These are phyloP conservation scores for Bryoglossum gracile DNA, from an alignment of 495 filamentous ascomycete species.

Conservation along the genomic window DNA sequence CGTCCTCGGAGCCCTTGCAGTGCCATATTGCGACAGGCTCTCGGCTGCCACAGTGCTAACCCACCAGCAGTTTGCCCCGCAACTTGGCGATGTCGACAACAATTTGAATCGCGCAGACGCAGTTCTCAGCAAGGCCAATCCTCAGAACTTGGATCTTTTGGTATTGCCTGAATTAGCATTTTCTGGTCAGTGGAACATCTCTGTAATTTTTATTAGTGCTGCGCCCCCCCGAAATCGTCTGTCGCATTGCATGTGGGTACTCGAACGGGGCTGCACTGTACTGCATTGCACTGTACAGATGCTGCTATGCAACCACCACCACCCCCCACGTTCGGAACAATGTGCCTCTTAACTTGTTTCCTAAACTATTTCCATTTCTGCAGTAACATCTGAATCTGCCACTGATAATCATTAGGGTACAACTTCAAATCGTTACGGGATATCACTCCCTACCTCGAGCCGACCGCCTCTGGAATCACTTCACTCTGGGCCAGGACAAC, in stretches of 20 bases:
- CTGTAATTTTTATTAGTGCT: no score
- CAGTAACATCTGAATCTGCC: neutral
- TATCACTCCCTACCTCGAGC: conserved; percentile 78
- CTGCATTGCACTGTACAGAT: no score
- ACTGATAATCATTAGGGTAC: conserved; percentile 56
- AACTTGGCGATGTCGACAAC: conserved; percentile 63
- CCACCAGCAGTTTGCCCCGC: conserved; percentile 51
- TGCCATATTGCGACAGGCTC: no score
- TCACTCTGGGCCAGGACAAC: conserved; percentile 72
- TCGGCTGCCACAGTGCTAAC: neutral
- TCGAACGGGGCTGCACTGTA: no score
- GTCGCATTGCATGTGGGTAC: no score
- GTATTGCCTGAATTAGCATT: conserved; percentile 87
- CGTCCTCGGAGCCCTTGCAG: no score
- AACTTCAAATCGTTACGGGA: conserved; percentile 76
- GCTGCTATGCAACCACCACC: no score
- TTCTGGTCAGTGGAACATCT: conserved; percentile 66
- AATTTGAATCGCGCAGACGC: conserved; percentile 71
- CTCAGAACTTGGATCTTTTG: conserved; percentile 56
- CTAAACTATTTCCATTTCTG: no score
- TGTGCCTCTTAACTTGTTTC: no score
- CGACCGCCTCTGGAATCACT: conserved; percentile 61
- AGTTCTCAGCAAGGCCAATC: conserved; percentile 51
- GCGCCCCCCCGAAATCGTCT: no score
- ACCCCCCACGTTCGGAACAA: no score